Percentiles rank a stretch among this genome's conserved stretches.
Conservation (phyloP, 345 rosid genomes). For the Moringa oleifera region DNA sequence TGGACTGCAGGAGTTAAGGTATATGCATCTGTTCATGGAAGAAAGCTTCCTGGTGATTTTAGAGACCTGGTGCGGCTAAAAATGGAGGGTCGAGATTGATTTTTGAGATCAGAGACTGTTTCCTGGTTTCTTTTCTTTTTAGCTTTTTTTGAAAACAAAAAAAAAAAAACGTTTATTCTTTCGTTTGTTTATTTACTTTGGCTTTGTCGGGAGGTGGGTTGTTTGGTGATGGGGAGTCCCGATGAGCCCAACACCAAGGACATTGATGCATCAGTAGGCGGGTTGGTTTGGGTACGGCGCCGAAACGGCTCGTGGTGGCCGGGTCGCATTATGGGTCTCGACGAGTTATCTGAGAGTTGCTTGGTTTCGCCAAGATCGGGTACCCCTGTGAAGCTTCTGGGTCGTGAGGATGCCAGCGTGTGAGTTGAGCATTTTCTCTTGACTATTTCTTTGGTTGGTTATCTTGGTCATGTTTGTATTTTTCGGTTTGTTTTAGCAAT, state of each 20-base stretch:
- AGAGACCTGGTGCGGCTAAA: slow-evolving; percentile 15
- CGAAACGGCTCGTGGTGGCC: slow-evolving; percentile 99
- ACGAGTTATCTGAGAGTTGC: slow-evolving; percentile 69
- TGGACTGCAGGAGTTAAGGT: slow-evolving; percentile 17
- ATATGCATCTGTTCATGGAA: slow-evolving; percentile 21
- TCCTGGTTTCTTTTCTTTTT: slow-evolving; percentile 4
- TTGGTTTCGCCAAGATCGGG: slow-evolving; percentile 81
- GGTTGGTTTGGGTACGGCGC: slow-evolving; percentile 96
- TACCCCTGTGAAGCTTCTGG: slow-evolving; percentile 93
- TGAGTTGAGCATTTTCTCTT: slow-evolving; percentile 37
- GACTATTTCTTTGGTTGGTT: neutral
- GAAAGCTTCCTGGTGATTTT: slow-evolving; percentile 20
- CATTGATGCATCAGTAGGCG: slow-evolving; percentile 81
- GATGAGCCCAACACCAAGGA: slow-evolving; percentile 50
- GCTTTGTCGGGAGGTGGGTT: slow-evolving; percentile 14
- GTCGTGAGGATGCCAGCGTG: slow-evolving; percentile 95
- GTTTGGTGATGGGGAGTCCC: slow-evolving; percentile 62
- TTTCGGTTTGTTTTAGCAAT: neutral
- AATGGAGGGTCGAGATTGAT: slow-evolving; percentile 21
- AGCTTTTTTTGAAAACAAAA: no score
- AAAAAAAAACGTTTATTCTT: no score
- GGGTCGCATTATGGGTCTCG: slow-evolving; percentile 67
- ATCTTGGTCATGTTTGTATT: neutral
- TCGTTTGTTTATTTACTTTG: slow-evolving; percentile 8
- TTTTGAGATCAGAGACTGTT: slow-evolving; percentile 15